Percentiles rank a stretch among this genome's conserved stretches.
These are phyloP conservation scores for Sporisorium scitamineum DNA, from an alignment of 1,284 basidiomycete species.

Conservation along the genomic window DNA sequence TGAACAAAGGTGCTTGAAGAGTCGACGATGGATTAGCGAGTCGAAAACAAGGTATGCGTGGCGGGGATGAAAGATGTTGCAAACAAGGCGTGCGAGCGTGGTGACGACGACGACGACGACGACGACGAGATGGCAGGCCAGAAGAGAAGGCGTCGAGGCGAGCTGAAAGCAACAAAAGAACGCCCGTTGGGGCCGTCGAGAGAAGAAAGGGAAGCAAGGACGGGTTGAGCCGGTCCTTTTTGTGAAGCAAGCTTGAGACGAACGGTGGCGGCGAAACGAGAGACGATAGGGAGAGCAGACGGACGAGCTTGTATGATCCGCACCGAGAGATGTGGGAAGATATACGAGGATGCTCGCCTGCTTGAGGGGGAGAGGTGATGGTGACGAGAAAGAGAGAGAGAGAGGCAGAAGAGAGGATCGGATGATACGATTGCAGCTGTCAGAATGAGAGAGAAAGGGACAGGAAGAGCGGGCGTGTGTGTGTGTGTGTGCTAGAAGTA, in stretches of 20 bases:
- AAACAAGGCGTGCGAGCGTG: background rate
- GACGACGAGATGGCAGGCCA: conserved; percentile 12
- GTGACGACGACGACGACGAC: background rate
- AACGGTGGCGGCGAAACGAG: conserved; percentile 7
- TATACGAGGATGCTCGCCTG: conserved; percentile 12
- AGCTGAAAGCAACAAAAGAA: conserved; percentile 15
- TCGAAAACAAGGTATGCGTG: conserved; percentile 4
- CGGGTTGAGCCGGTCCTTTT: conserved; percentile 46
- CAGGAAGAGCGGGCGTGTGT: background rate
- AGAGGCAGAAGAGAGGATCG: background rate
- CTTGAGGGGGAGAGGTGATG: conserved; percentile 7
- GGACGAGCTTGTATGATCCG: conserved; percentile 17
- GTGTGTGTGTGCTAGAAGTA: background rate
- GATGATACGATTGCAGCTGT: background rate
- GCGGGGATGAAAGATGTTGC: background rate
- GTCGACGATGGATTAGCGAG: conserved; percentile 1
- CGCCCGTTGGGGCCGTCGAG: conserved; percentile 9
- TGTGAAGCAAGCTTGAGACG: background rate
- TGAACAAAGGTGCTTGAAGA: background rate
- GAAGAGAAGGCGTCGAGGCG: conserved; percentile 21
- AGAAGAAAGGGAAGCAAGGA: conserved; percentile 12
- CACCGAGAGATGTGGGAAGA: background rate
- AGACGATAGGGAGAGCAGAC: conserved; percentile 13
- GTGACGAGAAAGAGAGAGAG: background rate
- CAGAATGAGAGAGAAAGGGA: background rate